Conservation (phyloP, 345 rosid species). For the Toxicodendron radicans region DNA sequence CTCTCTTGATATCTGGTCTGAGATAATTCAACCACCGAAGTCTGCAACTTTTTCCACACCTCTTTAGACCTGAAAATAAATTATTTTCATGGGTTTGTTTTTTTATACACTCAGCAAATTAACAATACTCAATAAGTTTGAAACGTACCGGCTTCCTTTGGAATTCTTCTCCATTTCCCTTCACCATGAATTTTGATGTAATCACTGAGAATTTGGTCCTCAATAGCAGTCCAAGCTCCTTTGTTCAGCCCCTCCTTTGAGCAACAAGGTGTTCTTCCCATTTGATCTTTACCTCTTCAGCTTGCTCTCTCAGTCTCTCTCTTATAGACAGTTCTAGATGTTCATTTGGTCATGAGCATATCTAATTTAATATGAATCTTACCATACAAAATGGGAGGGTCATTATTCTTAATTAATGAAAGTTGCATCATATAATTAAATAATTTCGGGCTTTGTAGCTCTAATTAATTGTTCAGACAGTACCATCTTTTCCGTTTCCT, state of each 20-base stretch:
- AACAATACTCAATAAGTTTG: not conserved
- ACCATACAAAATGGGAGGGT: not conserved
- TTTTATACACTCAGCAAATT: not conserved
- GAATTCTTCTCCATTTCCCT: slow-evolving; percentile 29
- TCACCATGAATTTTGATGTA: slow-evolving; percentile 21
- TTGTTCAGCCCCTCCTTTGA: slow-evolving; percentile 20
- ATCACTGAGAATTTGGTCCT: slow-evolving; percentile 22
- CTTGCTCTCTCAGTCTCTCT: not conserved
- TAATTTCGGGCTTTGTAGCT: not conserved
- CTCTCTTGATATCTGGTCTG: slow-evolving; percentile 46
- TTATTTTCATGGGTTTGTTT: not conserved
- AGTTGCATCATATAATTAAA: not conserved
- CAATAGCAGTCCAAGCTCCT: slow-evolving; percentile 26
- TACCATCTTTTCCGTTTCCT: not conserved
- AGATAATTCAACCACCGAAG: slow-evolving; percentile 44
- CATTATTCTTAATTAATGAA: not conserved
- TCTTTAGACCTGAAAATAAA: slow-evolving; percentile 18
- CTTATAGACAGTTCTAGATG: slow-evolving; percentile 12
- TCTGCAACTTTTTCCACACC: slow-evolving; percentile 49
- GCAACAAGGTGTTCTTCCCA: slow-evolving; percentile 18
- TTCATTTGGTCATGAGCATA: not conserved
- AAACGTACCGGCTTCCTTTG: slow-evolving; percentile 19
- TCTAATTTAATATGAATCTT: not conserved
- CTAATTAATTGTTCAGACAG: not conserved
- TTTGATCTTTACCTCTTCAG: not conserved